Percentiles rank a stretch among this genome's conserved stretches.
Evolutionary conservation across 495 filamentous ascomycete genomes (phyloP).

Genomic region (Tuber calosporum): DNA sequence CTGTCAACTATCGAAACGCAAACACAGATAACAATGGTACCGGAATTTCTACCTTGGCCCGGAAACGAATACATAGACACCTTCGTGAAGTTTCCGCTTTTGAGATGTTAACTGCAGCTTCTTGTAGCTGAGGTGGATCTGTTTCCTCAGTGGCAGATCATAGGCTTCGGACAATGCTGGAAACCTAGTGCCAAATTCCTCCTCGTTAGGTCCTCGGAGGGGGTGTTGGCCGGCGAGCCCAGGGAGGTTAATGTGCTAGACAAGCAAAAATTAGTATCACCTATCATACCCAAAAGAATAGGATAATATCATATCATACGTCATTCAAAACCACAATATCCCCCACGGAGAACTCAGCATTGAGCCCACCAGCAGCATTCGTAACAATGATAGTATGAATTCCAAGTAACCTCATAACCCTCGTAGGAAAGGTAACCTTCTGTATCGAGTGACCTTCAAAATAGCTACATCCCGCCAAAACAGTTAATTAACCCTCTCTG

Average conservation of each 20-base stretch:
- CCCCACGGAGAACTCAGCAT: conserved; percentile 60
- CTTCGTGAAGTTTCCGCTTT: conserved; percentile 55
- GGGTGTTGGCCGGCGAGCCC: conserved; percentile 64
- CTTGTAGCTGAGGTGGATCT: conserved; percentile 57
- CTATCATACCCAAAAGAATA: not conserved
- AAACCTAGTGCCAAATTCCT: conserved; percentile 63
- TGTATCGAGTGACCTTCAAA: conserved; percentile 71
- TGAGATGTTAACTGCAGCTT: conserved; percentile 37
- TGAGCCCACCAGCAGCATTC: conserved; percentile 69
- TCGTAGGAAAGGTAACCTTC: conserved; percentile 60
- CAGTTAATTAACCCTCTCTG: conserved; percentile 12
- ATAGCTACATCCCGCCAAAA: conserved; percentile 49
- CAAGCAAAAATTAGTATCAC: conserved; percentile 33
- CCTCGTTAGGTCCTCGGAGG: conserved; percentile 62
- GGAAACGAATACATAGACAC: conserved; percentile 66
- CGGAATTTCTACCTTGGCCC: conserved; percentile 54
- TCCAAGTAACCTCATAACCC: conserved; percentile 62
- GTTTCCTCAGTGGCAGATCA: conserved; percentile 59
- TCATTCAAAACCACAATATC: conserved; percentile 69
- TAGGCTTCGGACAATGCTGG: conserved; percentile 69
- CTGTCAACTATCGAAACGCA: conserved; percentile 8
- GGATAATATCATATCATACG: conserved; percentile 45
- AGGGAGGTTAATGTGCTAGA: conserved; percentile 64
- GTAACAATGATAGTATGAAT: conserved; percentile 62
- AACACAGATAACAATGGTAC: conserved; percentile 20